phyloP scores from a whole-genome alignment of 2,329 filamentous ascomycete species.

The Rugonectria rugulosa region DNA sequence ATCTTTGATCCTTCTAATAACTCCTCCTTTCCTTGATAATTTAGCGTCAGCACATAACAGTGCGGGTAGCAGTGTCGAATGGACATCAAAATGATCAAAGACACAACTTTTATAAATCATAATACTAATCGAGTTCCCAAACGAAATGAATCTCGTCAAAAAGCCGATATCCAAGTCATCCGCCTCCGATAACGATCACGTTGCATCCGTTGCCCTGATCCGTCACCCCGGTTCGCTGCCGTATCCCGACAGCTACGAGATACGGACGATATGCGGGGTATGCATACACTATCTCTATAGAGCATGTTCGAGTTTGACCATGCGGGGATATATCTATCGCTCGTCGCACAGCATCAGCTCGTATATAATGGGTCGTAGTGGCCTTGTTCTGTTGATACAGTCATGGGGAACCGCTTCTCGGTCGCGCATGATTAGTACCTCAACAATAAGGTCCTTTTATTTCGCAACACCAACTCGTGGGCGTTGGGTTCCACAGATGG shows the following conservation, averaged over 20 bases:
- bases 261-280: too few relatives aligned
- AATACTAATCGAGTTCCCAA: neutral
- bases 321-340: conserved; percentile 39
- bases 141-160: conserved; percentile 1
- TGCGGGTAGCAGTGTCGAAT: neutral
- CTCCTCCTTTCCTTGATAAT: neutral
- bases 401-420: neutral
- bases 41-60: neutral
- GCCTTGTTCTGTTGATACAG: neutral
- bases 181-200: conserved; percentile 15
- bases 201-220: conserved; percentile 24
- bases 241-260: conserved; percentile 1
- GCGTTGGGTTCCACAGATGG: too few relatives aligned
- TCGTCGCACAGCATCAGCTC: conserved; percentile 23
- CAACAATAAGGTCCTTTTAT: too few relatives aligned
- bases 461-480: too few relatives aligned
- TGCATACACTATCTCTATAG: too few relatives aligned
- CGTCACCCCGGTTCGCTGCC: conserved; percentile 11
- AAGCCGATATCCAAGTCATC: conserved; percentile 12
- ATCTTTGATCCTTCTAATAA: neutral
- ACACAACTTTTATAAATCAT: conserved; percentile 7
- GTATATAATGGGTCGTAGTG: neutral
- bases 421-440: neutral
- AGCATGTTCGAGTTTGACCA: conserved; percentile 23
- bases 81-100: neutral